Conservation (phyloP, 306 rosid species). For the Vachellia collinsii region DNA sequence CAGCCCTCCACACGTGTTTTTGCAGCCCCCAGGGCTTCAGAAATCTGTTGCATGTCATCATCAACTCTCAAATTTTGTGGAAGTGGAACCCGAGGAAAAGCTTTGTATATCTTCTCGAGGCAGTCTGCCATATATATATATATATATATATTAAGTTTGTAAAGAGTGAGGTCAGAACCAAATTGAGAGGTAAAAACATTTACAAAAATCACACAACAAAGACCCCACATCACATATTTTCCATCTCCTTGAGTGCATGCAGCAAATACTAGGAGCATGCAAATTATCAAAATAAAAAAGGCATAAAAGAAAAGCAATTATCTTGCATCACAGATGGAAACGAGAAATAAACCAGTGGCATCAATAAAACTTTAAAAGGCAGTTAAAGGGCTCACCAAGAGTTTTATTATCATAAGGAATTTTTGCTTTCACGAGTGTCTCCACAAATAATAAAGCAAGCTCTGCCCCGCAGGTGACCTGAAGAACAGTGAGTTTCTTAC, state of each 20-base stretch:
- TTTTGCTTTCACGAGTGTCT: constrained; percentile 79
- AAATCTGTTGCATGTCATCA: constrained; percentile 75
- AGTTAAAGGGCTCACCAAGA: constrained; percentile 69
- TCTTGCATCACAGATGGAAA: constrained; percentile 12
- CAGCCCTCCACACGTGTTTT: constrained; percentile 90
- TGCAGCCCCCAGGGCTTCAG: constrained; percentile 86
- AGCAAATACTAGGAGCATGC: constrained; percentile 32
- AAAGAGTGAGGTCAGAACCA: constrained; percentile 27
- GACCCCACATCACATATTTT: constrained; percentile 23
- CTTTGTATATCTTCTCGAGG: constrained; percentile 68
- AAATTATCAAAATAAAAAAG: constrained; percentile 27
- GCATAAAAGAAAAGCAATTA: constrained; percentile 27
- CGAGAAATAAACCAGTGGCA: not conserved
- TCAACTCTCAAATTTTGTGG: constrained; percentile 77
- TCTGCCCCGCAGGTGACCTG: constrained; percentile 98
- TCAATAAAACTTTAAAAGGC: constrained; percentile 30
- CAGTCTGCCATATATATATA: constrained; percentile 55
- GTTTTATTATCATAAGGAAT: constrained; percentile 63
- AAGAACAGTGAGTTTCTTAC: constrained; percentile 12
- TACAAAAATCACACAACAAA: constrained; percentile 24
- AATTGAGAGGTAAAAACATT: constrained; percentile 30
- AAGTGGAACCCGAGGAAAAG: constrained; percentile 72
- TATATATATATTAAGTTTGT: constrained; percentile 36
- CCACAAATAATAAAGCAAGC: constrained; percentile 88
- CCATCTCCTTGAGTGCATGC: constrained; percentile 21